These are phyloP conservation scores for Globisporangium nodosum DNA, from an alignment of 352 stramenopile species.

Conservation along the genomic window DNA sequence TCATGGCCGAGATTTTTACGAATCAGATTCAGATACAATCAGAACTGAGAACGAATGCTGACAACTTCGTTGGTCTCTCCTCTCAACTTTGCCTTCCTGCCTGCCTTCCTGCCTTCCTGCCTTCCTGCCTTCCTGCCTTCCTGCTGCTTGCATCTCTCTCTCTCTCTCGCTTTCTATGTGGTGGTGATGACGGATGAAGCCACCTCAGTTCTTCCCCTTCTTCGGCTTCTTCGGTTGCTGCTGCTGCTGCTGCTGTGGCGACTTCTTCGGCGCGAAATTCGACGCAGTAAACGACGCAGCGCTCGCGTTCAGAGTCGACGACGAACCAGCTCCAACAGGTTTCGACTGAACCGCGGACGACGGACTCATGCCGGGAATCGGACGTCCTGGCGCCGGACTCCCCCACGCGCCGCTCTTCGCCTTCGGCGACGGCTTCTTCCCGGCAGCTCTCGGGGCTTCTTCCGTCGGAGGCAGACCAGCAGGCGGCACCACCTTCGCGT, in stretches of 20 bases:
- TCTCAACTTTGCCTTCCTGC: no score
- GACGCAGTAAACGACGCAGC: not conserved
- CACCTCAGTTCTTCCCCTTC: not conserved
- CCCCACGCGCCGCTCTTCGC: not conserved
- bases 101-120: no score
- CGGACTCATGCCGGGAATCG: not conserved
- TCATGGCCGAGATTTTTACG: no score
- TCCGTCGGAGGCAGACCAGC: not conserved
- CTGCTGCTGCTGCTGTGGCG: not conserved
- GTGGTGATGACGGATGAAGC: not conserved
- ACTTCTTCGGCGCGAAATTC: not conserved
- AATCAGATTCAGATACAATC: no score
- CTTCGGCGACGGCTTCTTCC: slow-evolving; percentile 1
- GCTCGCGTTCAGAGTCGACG: not conserved
- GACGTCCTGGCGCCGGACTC: not conserved
- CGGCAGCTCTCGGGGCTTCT: not conserved
- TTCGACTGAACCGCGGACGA: not conserved
- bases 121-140: no score
- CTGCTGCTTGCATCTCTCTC: not conserved
- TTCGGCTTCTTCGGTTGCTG: not conserved
- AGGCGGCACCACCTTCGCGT: slow-evolving; percentile 10
- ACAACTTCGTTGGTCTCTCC: no score
- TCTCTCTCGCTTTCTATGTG: not conserved
- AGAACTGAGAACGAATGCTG: no score
- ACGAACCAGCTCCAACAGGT: not conserved